phyloP scores from a whole-genome alignment of 1,139 yeast species.

The Sugiyamaella grinbergsii region DNA sequence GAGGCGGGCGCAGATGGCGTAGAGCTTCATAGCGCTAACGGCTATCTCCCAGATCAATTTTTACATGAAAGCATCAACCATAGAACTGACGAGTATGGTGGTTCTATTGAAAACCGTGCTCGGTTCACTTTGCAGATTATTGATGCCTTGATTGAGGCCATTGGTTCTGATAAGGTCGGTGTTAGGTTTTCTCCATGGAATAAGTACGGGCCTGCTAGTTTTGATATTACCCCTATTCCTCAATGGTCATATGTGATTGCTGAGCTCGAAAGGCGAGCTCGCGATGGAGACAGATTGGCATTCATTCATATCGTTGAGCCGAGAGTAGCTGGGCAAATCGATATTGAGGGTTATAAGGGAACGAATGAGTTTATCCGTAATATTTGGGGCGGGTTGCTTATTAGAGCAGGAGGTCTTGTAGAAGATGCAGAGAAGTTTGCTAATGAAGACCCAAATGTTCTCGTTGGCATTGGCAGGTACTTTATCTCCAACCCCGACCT shows the following conservation, averaged over 20 bases:
- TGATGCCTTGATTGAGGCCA: constrained; percentile 52
- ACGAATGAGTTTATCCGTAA: constrained; percentile 28
- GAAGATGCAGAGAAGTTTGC: constrained; percentile 34
- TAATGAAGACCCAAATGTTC: constrained; percentile 43
- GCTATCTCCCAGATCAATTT: constrained; percentile 50
- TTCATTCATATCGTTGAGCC: constrained; percentile 58
- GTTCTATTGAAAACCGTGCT: constrained; percentile 66
- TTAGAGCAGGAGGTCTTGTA: constrained; percentile 47
- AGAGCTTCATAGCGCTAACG: constrained; percentile 72
- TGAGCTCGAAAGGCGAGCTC: constrained; percentile 38
- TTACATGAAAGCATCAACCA: constrained; percentile 43
- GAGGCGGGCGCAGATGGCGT: constrained; percentile 68
- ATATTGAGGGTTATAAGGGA: constrained; percentile 21
- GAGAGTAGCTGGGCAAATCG: constrained; percentile 32
- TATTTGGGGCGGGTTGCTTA: constrained; percentile 46
- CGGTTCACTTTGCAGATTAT: constrained; percentile 58
- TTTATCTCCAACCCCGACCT: constrained; percentile 56
- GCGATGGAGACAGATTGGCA: constrained; percentile 44
- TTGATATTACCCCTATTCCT: constrained; percentile 39
- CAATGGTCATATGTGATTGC: constrained; percentile 37
- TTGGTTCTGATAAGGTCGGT: constrained; percentile 58
- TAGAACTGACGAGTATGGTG: constrained; percentile 72
- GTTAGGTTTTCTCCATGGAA: constrained; percentile 64
- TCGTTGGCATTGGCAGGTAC: constrained; percentile 51
- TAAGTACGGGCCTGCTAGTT: constrained; percentile 40